Evolutionary conservation across 1,139 yeast species (phyloP), one percentile per base, ranked within the genome.

Genomic region (Protomyces lactucae-debilis): DNA sequence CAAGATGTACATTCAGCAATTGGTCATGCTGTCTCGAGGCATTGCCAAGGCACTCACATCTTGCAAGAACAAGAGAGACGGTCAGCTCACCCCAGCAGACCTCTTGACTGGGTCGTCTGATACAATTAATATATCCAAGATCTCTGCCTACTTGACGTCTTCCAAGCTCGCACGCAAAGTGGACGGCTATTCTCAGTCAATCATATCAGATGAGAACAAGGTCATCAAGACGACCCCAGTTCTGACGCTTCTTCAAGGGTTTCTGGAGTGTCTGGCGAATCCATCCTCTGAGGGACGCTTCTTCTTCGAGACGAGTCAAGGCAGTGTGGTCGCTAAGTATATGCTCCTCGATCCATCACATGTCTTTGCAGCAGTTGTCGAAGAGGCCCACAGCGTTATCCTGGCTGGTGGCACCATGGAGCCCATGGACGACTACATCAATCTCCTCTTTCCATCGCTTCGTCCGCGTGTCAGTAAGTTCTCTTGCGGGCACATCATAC

Each of bases 351-450:
- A 92, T 71, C 96, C 97, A 1, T 84, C 92, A 65, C 83, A 82
- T 60, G 78, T 84, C 1, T 90, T 92, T 72, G 79, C 80, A 66
- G 86, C 85, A 12, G 78, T 92, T 1, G 83, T 89, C 0, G 83
- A 83, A 5, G 82, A 85, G 40, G 82, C 92, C 0, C 82, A 80
- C 69, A 87, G 95, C 73, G 86, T 92, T 0, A 78, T 92, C 2
- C 74, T 92, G 4, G 95, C 97, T 10, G 99, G 99, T 45, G 99
- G 99, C 18, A 92, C 99, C 0, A 91, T 92, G 97, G 95, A 90
- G 72, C 99, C 99, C 52, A 79, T 86, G 66, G 74, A 79, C 16
- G 97, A 92, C 69, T 88, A 86, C 71, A 75, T 80, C 9, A 79
- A 83, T 36, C 83, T 81, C 68, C 76, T 92, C 48, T 84, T 91